phyloP scores from a whole-genome alignment of 2,329 filamentous ascomycete species.

The Parasarocladium wereldwijsianum region DNA sequence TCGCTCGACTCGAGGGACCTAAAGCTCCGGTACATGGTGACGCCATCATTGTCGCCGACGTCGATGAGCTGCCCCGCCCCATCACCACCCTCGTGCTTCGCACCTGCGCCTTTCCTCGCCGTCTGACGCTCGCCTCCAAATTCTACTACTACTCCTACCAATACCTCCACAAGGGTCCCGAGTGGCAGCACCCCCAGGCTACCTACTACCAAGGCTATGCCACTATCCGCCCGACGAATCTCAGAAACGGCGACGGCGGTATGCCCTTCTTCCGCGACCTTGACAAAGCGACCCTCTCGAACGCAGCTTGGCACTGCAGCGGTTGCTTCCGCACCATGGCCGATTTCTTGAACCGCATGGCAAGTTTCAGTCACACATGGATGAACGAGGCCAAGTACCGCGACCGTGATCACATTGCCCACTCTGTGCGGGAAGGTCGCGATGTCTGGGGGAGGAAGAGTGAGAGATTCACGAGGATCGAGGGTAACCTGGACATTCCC shows the following conservation, averaged over 20 bases:
- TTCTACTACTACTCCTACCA: constrained; percentile 47
- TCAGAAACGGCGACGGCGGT: constrained; percentile 32
- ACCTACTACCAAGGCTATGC: constrained; percentile 30
- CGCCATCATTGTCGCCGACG: constrained; percentile 43
- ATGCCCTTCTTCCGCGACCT: constrained; percentile 20
- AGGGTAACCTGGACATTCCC: constrained; percentile 38
- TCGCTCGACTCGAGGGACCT: constrained; percentile 29
- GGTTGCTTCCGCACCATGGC: constrained; percentile 42
- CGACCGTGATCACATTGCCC: constrained; percentile 31
- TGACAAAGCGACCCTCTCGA: constrained; percentile 28
- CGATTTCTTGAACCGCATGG: constrained; percentile 40
- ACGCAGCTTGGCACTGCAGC: constrained; percentile 48
- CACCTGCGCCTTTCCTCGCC: constrained; percentile 35
- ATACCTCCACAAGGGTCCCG: constrained; percentile 23
- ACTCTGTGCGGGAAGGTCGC: constrained; percentile 32
- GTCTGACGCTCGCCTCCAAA: constrained; percentile 32
- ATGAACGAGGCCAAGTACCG: constrained; percentile 35
- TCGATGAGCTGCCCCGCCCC: constrained; percentile 44
- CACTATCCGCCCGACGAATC: constrained; percentile 37
- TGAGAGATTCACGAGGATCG: constrained; percentile 32
- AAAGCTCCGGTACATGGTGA: constrained; percentile 31
- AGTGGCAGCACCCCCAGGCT: constrained; percentile 45
- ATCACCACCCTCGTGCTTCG: constrained; percentile 31
- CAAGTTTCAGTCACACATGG: constrained; percentile 38
- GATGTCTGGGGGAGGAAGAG: constrained; percentile 38